These are phyloP conservation scores for Colletotrichum lindemuthianum DNA, from an alignment of 2,329 filamentous ascomycete genomes.

Conservation along the genomic window DNA sequence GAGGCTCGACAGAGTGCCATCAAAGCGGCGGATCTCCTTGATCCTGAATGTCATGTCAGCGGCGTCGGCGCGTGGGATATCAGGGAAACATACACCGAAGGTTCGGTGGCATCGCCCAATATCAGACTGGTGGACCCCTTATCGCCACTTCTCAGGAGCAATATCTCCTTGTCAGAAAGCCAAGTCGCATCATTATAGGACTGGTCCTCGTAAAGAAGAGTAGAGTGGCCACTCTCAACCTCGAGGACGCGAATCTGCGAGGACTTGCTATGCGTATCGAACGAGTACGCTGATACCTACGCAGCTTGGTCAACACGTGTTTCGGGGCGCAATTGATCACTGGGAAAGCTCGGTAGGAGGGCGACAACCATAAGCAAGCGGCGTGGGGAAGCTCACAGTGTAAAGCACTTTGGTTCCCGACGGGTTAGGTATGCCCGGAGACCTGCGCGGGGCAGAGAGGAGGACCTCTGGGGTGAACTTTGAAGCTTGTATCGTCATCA, in stretches of 20 bases:
- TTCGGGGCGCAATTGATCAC: not conserved
- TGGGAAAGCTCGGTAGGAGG: not conserved
- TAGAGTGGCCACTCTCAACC: constrained; percentile 72
- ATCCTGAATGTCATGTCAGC: constrained; percentile 33
- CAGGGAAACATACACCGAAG: constrained; percentile 48
- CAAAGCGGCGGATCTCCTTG: constrained; percentile 59
- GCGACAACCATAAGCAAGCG: not conserved
- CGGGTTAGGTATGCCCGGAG: constrained; percentile 74
- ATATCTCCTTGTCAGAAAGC: constrained; percentile 74
- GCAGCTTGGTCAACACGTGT: constrained; percentile 43
- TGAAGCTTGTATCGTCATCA: constrained; percentile 75
- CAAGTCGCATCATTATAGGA: constrained; percentile 78
- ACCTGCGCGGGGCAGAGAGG: constrained; percentile 79
- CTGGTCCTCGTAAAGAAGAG: constrained; percentile 71
- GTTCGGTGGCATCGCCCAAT: constrained; percentile 49
- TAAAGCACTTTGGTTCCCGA: constrained; percentile 72
- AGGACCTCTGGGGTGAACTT: constrained; percentile 83
- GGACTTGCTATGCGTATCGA: constrained; percentile 75
- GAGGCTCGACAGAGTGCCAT: constrained; percentile 66
- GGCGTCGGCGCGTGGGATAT: not conserved
- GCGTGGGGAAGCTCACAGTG: constrained; percentile 54
- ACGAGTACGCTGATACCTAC: constrained; percentile 80
- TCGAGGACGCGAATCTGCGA: constrained; percentile 78
- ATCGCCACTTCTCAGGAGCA: constrained; percentile 62
- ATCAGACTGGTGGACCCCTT: constrained; percentile 60